These are phyloP conservation scores for Papiliotrema fonsecae DNA, from an alignment of 1,284 basidiomycete species.

Conservation along the genomic window DNA sequence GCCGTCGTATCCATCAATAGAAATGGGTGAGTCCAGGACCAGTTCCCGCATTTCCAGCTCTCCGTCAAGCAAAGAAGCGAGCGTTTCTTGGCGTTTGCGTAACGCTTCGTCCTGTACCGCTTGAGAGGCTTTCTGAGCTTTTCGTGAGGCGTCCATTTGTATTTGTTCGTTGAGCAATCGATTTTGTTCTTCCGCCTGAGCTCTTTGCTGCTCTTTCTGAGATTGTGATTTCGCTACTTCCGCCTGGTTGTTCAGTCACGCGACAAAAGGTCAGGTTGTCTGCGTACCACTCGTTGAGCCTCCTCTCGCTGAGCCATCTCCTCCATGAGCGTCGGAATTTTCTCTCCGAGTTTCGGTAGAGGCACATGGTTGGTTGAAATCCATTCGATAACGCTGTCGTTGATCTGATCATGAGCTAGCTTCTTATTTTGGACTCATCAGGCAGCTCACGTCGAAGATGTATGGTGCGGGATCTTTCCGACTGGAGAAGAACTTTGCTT, in stretches of 20 bases:
- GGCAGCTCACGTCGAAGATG: slow-evolving; percentile 42
- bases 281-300: slow-evolving; percentile 41
- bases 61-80: slow-evolving; percentile 32
- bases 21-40: slow-evolving; percentile 30
- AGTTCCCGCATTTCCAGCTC: slow-evolving; percentile 37
- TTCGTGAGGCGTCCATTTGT: slow-evolving; percentile 33
- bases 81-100: slow-evolving; percentile 23
- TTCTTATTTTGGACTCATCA: neutral
- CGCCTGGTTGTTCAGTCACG: slow-evolving; percentile 14
- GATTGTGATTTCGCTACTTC: slow-evolving; percentile 26
- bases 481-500: slow-evolving; percentile 26
- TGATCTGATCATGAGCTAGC: slow-evolving; percentile 26
- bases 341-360: slow-evolving; percentile 32
- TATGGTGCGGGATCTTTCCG: slow-evolving; percentile 31
- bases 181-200: slow-evolving; percentile 28
- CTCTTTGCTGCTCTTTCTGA: slow-evolving; percentile 24
- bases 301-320: slow-evolving; percentile 46
- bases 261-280: too few relatives aligned
- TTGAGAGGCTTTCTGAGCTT: slow-evolving; percentile 29
- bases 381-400: slow-evolving; percentile 35
- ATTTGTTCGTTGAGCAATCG: slow-evolving; percentile 38
- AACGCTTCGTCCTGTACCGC: slow-evolving; percentile 25
- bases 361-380: slow-evolving; percentile 42
- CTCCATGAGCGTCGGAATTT: slow-evolving; percentile 43
- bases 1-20: slow-evolving; percentile 33